A percentile compares a stretch with the other conserved stretches of the same genome.
Conservation (phyloP, 192 early-diverging fungal genomes). For the Linnemannia exigua region DNA sequence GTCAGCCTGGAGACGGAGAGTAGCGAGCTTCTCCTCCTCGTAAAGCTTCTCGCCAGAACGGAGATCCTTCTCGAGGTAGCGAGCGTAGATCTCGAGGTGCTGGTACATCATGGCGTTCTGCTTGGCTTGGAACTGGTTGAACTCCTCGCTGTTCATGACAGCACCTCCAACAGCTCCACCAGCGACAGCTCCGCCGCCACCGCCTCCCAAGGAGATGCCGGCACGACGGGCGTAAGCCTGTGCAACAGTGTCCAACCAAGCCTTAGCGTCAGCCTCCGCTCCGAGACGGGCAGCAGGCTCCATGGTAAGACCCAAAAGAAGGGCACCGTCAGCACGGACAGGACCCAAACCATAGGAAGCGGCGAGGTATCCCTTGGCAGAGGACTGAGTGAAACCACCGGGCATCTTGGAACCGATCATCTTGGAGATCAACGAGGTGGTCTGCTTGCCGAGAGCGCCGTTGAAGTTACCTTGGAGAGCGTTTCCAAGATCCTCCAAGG, state of each 20-base stretch:
- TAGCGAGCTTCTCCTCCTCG: conserved; percentile 76
- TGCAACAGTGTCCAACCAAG: conserved; percentile 83
- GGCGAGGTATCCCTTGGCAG: conserved; percentile 83
- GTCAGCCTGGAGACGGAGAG: conserved; percentile 80
- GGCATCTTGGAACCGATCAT: conserved; percentile 94
- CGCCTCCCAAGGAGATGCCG: conserved; percentile 73
- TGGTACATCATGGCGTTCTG: conserved; percentile 77
- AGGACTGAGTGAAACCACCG: conserved; percentile 85
- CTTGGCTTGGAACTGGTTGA: conserved; percentile 81
- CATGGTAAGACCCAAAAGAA: conserved; percentile 84
- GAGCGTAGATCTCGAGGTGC: conserved; percentile 84
- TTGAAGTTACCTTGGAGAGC: conserved; percentile 72
- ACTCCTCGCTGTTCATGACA: conserved; percentile 90
- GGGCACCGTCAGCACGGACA: conserved; percentile 78
- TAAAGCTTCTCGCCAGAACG: conserved; percentile 75
- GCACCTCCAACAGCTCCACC: conserved; percentile 68
- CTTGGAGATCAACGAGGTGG: conserved; percentile 80
- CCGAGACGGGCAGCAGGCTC: conserved; percentile 88
- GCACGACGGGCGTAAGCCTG: conserved; percentile 78
- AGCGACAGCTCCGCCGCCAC: conserved; percentile 63
- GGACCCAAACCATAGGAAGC: conserved; percentile 81
- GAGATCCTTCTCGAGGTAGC: conserved; percentile 87
- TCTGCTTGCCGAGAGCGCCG: conserved; percentile 88
- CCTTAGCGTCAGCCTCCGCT: conserved; percentile 81
- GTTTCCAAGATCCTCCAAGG: conserved; percentile 84